These are phyloP conservation scores for Mucor saturninus DNA, from an alignment of 371 early-diverging fungal genomes.

Conservation along the genomic window DNA sequence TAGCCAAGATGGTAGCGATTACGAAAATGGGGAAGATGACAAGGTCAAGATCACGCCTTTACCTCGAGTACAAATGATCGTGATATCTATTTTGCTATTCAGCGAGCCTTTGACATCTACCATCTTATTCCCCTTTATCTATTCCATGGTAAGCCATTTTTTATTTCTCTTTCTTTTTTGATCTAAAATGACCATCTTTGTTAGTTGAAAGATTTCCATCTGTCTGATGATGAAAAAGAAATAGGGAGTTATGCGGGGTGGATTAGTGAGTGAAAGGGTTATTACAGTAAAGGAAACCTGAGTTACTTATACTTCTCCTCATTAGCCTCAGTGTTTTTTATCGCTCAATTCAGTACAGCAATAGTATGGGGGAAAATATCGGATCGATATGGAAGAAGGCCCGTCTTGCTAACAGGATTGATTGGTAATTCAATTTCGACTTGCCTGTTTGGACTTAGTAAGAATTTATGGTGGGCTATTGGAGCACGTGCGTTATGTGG, in stretches of 20 bases:
- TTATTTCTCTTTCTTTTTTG: not conserved
- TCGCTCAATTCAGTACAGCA: conserved; percentile 62
- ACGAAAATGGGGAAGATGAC: not conserved
- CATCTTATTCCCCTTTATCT: conserved; percentile 72
- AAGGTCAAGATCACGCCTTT: conserved; percentile 21
- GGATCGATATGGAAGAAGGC: conserved; percentile 77
- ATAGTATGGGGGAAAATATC: conserved; percentile 63
- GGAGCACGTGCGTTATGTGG: conserved; percentile 76
- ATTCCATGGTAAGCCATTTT: conserved; percentile 54
- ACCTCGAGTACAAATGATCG: conserved; percentile 45
- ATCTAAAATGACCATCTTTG: not conserved
- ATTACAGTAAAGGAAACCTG: not conserved
- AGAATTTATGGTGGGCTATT: conserved; percentile 69
- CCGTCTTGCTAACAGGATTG: conserved; percentile 78
- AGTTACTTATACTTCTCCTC: not conserved
- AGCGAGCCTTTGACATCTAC: conserved; percentile 70
- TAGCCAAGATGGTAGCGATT: not conserved
- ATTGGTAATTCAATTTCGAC: conserved; percentile 74
- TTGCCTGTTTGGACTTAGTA: conserved; percentile 78
- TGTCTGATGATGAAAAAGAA: conserved; percentile 65
- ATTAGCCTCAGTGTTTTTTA: conserved; percentile 55
- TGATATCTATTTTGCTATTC: conserved; percentile 65
- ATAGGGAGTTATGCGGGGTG: conserved; percentile 73
- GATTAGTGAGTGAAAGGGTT: conserved; percentile 42
- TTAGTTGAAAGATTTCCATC: conserved; percentile 62